Evolutionary conservation across 2,329 filamentous ascomycete species (phyloP).

Genomic region (Monosporascus sp.): DNA sequence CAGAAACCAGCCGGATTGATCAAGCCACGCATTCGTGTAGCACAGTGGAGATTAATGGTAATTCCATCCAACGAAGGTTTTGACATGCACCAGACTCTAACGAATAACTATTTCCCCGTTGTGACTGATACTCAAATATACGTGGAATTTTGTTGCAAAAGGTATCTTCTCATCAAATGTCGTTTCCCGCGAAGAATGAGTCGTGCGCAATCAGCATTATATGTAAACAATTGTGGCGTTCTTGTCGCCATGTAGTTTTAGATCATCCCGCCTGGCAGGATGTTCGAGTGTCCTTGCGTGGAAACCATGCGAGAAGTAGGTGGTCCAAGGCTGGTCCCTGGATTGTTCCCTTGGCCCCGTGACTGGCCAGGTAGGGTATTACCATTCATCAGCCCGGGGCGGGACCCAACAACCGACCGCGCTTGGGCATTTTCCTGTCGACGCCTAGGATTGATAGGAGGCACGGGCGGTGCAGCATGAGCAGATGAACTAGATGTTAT

Average conservation of each 20-base stretch:
- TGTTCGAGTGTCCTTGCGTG: constrained; percentile 20
- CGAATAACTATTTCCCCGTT: neutral
- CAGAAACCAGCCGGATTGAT: neutral
- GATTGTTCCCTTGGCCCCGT: constrained; percentile 18
- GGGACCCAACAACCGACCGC: neutral
- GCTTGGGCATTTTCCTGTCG: constrained; percentile 25
- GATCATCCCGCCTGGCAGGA: constrained; percentile 41
- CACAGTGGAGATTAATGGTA: neutral
- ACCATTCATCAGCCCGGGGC: neutral
- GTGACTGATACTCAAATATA: neutral
- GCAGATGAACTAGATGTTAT: constrained; percentile 41
- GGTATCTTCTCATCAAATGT: constrained; percentile 13
- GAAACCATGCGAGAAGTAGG: constrained; percentile 30
- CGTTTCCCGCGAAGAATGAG: constrained; percentile 2
- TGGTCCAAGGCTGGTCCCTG: constrained; percentile 25
- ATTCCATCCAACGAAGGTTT: neutral
- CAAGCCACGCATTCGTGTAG: neutral
- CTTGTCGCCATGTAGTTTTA: constrained; percentile 17
- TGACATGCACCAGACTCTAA: neutral
- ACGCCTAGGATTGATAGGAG: constrained; percentile 54
- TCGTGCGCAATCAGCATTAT: too few species aligned
- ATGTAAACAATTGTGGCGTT: constrained; percentile 1
- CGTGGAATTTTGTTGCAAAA: neutral
- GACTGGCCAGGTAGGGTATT: constrained; percentile 4
- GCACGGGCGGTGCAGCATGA: constrained; percentile 45